Evolutionary conservation across 1,139 yeast species (phyloP).

Genomic region (Suhomyces taliae): DNA sequence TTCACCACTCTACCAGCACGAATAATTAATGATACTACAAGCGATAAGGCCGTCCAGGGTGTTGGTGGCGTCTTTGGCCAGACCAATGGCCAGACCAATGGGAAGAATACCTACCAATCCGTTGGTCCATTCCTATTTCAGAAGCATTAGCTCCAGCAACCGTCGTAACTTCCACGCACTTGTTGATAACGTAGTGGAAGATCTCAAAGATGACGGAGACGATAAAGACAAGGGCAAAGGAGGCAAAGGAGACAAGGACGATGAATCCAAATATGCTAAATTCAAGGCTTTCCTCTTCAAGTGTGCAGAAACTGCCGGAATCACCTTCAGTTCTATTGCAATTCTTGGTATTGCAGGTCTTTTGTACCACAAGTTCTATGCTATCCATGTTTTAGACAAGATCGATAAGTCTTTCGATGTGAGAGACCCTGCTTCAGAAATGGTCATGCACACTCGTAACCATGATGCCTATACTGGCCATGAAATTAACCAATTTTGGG

Average conservation of each 20-base stretch:
- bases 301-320: constrained; percentile 70
- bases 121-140: not conserved
- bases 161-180: constrained; percentile 15
- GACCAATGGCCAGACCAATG: not conserved
- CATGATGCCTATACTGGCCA: constrained; percentile 27
- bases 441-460: constrained; percentile 51
- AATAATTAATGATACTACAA: no score
- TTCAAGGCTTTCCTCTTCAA: constrained; percentile 42
- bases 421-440: constrained; percentile 67
- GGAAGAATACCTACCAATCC: not conserved
- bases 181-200: constrained; percentile 19
- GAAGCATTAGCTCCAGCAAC: constrained; percentile 1
- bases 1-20: no score
- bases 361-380: constrained; percentile 64
- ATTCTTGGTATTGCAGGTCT: constrained; percentile 74
- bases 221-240: constrained; percentile 2
- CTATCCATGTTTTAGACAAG: constrained; percentile 58
- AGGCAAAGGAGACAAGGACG: constrained; percentile 10
- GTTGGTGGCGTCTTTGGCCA: no score
- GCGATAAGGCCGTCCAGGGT: no score
- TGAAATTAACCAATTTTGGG: constrained; percentile 50
- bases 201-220: constrained; percentile 15
- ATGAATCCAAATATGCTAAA: constrained; percentile 17
- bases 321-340: constrained; percentile 71
- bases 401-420: constrained; percentile 67